Evolutionary conservation across 2,329 filamentous ascomycete genomes (phyloP), one percentile per base, ranked within the genome.

Genomic region (Penicillium sp.): DNA sequence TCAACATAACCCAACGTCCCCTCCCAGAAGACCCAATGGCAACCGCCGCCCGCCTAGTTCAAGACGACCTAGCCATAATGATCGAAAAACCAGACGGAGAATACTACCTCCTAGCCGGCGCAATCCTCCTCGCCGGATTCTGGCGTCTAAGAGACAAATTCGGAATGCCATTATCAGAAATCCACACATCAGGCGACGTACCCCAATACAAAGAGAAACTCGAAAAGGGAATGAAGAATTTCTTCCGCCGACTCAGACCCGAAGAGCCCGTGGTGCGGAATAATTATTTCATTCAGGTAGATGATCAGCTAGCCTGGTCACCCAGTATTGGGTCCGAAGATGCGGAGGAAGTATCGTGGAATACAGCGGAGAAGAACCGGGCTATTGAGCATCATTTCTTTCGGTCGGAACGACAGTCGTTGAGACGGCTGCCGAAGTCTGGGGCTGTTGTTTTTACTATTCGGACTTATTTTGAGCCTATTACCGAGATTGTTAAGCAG

Each of bases 231-330:
- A 93, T 93, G 90, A 83, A 83, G 77, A 91, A 89, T 70, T 92
- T 96, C 78, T 95, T 96, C 77, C 80, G 84, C 0, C 79, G 91
- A 0, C 73, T 95, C 0, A 81, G 83, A 67, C 88, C 88, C 1
- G 86, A 91, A 43, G 84, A 85, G 45, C 82, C 86, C 0, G 83
- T 89, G 25, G 65, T 86, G 21, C 81, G 91, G 57, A 91, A 93
- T 71, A 93, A 95, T 71, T 96, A 95, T 75, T 96, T 96, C 77
- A 83, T 96, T 61, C 91, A 96, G 75, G 90, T 95, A 1, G 91
- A 96, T 68, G 90, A 92, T 55, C 75, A 82, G 5, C 78, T 96
- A 1, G 80, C 88, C 0, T 96, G 91, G 91, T 90, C 87, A 58
- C 77, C 81, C 67, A 90, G 86, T 66, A 93, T 96, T 63, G 91